phyloP scores from a whole-genome alignment of 2,329 filamentous ascomycete genomes.

The Cercospora brassicicola region DNA sequence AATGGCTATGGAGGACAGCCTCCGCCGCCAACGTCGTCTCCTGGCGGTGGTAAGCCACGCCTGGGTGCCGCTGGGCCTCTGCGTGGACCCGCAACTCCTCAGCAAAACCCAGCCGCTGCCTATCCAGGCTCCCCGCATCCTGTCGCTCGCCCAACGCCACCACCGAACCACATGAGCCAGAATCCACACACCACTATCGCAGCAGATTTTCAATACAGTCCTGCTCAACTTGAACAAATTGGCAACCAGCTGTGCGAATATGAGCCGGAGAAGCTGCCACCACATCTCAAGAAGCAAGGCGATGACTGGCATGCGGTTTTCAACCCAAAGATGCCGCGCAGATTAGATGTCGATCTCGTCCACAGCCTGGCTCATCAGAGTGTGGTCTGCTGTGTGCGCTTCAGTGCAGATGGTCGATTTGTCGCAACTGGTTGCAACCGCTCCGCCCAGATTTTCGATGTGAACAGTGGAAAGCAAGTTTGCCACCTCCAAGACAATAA shows the following conservation, averaged over 20 bases:
- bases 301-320: constrained; percentile 96
- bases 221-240: constrained; percentile 48
- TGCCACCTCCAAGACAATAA: constrained; percentile 86
- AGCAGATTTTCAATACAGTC: constrained; percentile 37
- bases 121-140: constrained; percentile 83
- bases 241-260: constrained; percentile 79
- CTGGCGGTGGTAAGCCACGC: constrained; percentile 71
- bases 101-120: constrained; percentile 83
- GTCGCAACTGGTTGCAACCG: constrained; percentile 96
- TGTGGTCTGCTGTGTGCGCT: constrained; percentile 96
- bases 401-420: constrained; percentile 92
- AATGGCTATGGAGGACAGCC: constrained; percentile 82
- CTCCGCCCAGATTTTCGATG: constrained; percentile 99
- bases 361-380: constrained; percentile 93
- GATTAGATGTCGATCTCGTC: constrained; percentile 88
- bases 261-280: constrained; percentile 79
- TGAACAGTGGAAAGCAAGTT: constrained; percentile 80
- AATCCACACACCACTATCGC: constrained; percentile 35
- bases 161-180: constrained; percentile 39
- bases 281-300: constrained; percentile 83
- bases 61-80: constrained; percentile 30
- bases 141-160: constrained; percentile 77
- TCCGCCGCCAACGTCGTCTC: constrained; percentile 81
- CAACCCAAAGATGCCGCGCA: constrained; percentile 80
- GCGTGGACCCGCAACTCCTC: constrained; percentile 76